Conservation (phyloP, 192 early-diverging fungal genomes). For the Umbelopsis vinacea region DNA sequence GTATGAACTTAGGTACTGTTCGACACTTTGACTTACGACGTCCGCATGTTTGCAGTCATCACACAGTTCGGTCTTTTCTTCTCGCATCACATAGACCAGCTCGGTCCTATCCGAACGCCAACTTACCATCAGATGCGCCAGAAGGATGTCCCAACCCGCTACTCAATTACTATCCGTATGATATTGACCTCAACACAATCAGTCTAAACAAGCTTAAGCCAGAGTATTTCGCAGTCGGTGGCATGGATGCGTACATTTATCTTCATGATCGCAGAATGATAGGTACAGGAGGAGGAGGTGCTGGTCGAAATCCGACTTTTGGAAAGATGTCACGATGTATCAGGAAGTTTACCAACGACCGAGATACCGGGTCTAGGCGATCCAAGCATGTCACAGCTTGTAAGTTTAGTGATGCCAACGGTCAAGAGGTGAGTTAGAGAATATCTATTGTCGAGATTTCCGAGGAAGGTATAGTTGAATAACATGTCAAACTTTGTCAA, state of each 20-base stretch:
- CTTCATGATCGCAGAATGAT: conserved; percentile 57
- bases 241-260: conserved; percentile 42
- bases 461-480: too few species aligned
- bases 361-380: not conserved
- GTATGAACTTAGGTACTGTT: conserved; percentile 32
- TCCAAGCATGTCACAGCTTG: conserved; percentile 38
- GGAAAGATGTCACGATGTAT: conserved; percentile 27
- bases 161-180: conserved; percentile 49
- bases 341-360: conserved; percentile 23
- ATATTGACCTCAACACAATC: conserved; percentile 54
- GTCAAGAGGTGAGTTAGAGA: conserved; percentile 27
- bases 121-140: conserved; percentile 10
- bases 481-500: conserved; percentile 11
- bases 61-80: conserved; percentile 11
- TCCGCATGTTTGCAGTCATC: conserved; percentile 35
- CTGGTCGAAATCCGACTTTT: not conserved
- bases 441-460: too few species aligned
- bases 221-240: conserved; percentile 63
- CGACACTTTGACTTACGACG: conserved; percentile 65
- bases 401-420: conserved; percentile 40
- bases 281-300: not conserved
- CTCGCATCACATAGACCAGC: conserved; percentile 9
- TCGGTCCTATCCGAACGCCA: not conserved
- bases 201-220: conserved; percentile 50
- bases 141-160: conserved; percentile 40